Base-by-base conservation (phyloP, 306 rosid genomes). In the Dryas drummondii region DNA sequence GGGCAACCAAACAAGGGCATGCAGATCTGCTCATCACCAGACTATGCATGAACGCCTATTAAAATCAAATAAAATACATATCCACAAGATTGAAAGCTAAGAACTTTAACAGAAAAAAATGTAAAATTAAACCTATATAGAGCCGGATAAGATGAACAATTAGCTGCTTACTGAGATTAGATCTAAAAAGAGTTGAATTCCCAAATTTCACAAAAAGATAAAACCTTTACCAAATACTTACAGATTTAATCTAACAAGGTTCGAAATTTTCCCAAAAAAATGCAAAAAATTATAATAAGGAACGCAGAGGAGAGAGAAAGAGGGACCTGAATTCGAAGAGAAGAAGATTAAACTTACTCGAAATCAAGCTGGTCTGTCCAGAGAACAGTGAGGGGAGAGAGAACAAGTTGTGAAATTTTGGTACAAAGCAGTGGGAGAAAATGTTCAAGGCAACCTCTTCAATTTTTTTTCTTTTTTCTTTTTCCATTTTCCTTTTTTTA, bases 1-100 rank as follows among this genome's bases (percentile, higher is more conserved):
- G 46, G 22, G 71, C 48, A 70, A 73, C 50, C 63, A 67, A 70
- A n/a, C 54, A 55, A 54, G 11, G 49, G 62, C 16, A 16, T 47
- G 72, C 75, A 66, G 83, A 83, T 83, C 86, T 75, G 46, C 58
- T 66, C 19, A 42, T 56, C 27, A 46, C 54, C 66, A 71, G 76
- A 79, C 75, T 58, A 52, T 47, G 63, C 68, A 80, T 45, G 60
- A 50, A 69, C 13, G 22, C 75, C 42, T 16, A 41, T 68, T 56
- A 67, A 40, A 55, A 44, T 26, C 40, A 65, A 42, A 75, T 3
- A 47, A 17, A 32, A 72, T n/a, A 55, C 22, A 5, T 0, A 37
- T 68, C 72, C 17, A 50, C 3, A 40, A 69, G 44, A 78, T 52
- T 11, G 16, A 74, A 64, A 57, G 74, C 32, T n/a, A 17, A 3